These are phyloP conservation scores for Xylariaceae sp. DNA, from an alignment of 2,329 filamentous ascomycete genomes.

Conservation along the genomic window DNA sequence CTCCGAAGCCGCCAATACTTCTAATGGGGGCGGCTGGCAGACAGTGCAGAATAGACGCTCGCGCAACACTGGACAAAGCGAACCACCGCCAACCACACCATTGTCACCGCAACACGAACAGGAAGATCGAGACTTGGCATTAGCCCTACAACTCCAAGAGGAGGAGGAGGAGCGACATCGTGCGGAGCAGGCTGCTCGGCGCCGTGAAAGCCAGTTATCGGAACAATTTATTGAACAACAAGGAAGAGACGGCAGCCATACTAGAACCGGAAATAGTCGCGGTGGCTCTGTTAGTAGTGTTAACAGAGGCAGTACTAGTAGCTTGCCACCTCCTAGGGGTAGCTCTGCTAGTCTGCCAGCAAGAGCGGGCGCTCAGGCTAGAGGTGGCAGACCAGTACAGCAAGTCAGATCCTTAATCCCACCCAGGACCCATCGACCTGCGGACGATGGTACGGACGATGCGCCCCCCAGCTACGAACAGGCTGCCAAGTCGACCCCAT, in stretches of 20 bases:
- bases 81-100: constrained; percentile 32
- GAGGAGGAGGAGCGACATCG: constrained; percentile 84
- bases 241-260: constrained; percentile 45
- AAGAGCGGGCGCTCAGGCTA: constrained; percentile 24
- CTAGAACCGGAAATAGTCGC: constrained; percentile 30
- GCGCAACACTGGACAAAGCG: constrained; percentile 32
- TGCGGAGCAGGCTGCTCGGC: constrained; percentile 63
- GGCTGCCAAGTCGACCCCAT: constrained; percentile 57
- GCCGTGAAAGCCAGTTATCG: constrained; percentile 70
- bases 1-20: constrained; percentile 25
- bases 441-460: constrained; percentile 52
- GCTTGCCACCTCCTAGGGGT: constrained; percentile 33
- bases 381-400: constrained; percentile 40
- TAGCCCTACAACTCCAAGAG: constrained; percentile 91
- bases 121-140: constrained; percentile 84
- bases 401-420: constrained; percentile 55
- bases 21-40: constrained; percentile 57
- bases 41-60: constrained; percentile 53
- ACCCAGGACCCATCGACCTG: constrained; percentile 47
- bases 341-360: constrained; percentile 34
- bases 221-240: constrained; percentile 74
- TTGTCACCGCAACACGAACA: constrained; percentile 61
- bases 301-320: constrained; percentile 28
- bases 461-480: constrained; percentile 65
- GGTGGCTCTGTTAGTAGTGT: constrained; percentile 28